A percentile compares a stretch with the other conserved stretches of the same genome.
These are phyloP conservation scores for Hymenochaete sp. DNA, from an alignment of 1,284 basidiomycete species.

Conservation along the genomic window DNA sequence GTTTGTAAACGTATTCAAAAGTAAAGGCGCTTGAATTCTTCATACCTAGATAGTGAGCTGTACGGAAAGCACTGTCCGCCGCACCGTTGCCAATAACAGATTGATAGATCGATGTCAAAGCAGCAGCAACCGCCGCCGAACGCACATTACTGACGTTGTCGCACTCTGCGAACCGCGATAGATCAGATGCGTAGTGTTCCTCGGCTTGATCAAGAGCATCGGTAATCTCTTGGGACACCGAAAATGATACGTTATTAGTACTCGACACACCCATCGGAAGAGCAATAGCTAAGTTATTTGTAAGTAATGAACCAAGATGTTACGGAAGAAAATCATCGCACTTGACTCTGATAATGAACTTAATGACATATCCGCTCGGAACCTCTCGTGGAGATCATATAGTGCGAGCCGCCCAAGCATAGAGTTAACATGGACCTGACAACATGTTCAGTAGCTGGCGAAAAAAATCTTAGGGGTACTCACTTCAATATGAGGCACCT, in stretches of 20 bases:
- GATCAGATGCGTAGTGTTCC: constrained; percentile 57
- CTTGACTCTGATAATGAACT: constrained; percentile 82
- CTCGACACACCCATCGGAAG: constrained; percentile 65
- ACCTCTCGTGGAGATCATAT: constrained; percentile 66
- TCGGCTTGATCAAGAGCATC: constrained; percentile 58
- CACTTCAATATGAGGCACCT: constrained; percentile 51
- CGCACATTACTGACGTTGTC: constrained; percentile 65
- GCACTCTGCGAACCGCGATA: constrained; percentile 46
- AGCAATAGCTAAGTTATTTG: constrained; percentile 59
- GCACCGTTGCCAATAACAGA: constrained; percentile 64
- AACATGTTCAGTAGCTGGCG: neutral
- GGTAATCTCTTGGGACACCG: constrained; percentile 50
- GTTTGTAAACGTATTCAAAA: constrained; percentile 6
- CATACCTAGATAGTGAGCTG: constrained; percentile 62
- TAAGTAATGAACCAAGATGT: constrained; percentile 5
- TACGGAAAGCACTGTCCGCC: constrained; percentile 40
- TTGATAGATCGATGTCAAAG: constrained; percentile 66
- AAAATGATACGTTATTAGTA: constrained; percentile 22
- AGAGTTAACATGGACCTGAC: constrained; percentile 61
- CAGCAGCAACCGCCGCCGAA: constrained; percentile 63
- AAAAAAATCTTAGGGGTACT: constrained; percentile 7
- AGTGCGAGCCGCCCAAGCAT: constrained; percentile 68
- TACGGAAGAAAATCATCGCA: constrained; percentile 32
- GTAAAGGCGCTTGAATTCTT: constrained; percentile 11
- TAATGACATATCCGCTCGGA: constrained; percentile 78